Evolutionary conservation across 441 rosid species (phyloP), one percentile per base, ranked within the genome.

Genomic region (Isatis lusitanica): DNA sequence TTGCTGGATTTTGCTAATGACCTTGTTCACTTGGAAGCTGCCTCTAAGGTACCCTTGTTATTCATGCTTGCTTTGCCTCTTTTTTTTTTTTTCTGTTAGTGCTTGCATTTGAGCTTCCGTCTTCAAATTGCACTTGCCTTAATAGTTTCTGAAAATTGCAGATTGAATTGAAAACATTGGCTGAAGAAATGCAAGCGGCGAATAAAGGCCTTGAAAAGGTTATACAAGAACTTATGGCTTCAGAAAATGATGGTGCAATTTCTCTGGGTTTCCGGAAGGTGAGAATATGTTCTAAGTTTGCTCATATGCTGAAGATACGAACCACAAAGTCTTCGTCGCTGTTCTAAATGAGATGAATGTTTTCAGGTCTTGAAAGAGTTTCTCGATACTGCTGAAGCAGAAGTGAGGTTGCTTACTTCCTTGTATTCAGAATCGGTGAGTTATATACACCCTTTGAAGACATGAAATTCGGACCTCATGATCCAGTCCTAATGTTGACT

Each of bases 141-240:
- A 2, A 28, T 57, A 60, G 65, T 70, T 48, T 24, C 60, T 53
- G 2, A 52, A 70, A 68, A 77, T 16, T 61, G 62, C 81, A 95
- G 99, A 93, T 95, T 83, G 98, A 95, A 86, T 79, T 93, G 82
- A 95, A 95, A 87, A 80, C 81, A 50, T 80, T 95, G 86, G 98
- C 99, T 75, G 99, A 94, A 85, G 98, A 94, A 85, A 92, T 94
- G 98, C 99, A 94, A 85, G 99, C 99, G 63, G 94, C 90, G 61
- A 87, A 86, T 82, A 95, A 85, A 87, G 99, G 98, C 78, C 93
- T 94, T 78, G 96, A 94, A 75, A 94, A 94, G 84, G 93, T 94
- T 31, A 92, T 82, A 76, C 91, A 89, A 84, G 98, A 94, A 74
- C 97, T 94, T 48, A 43, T 81, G 24, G 88, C 90, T 81, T 94